Base-by-base conservation (phyloP, 2,329 filamentous ascomycete genomes). In the Aureobasidium pullulans region DNA sequence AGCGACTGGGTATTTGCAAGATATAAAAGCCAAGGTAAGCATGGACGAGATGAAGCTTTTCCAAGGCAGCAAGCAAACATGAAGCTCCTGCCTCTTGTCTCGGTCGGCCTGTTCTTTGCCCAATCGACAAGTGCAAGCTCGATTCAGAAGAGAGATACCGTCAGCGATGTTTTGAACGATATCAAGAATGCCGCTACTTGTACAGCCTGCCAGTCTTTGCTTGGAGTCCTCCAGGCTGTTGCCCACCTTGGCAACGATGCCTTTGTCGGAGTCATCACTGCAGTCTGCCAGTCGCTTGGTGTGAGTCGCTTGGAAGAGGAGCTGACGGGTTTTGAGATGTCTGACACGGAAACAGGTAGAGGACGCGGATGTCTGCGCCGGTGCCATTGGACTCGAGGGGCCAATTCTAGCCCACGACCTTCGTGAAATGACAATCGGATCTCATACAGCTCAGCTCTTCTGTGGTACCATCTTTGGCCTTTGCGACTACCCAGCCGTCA, bases 301-400 rank as follows among this genome's bases (percentile, higher is more conserved):
- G 72, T 74, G 65, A 44, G 70, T 61, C 13, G 23, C 2, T 23
- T 43, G 29, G 43, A 19, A 1, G 6, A 19, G 8, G 6, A 16
- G 15, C 15, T 32, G 34, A 6, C 5, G 40, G 11, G 11, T 31
- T 6, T 16, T 37, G 5, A 56, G 48, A 40, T 6, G 11, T 54
- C 16, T 58, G 19, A 42, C 29, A 28, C 10, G 5, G 16, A 31
- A 58, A 6, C 40, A 54, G 76, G 69, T 74, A 39, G 75, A 81
- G 65, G 81, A 84, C 57, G 66, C 71, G 32, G 82, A 84, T 66
- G 81, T 84, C 29, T 84, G 82, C 60, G 71, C 75, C 2, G 82
- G 82, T 5, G 71, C 78, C 8, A 74, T 84, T 31, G 72, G 70
- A 4, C 73, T 75, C 1, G 80, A 84, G 66, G 81, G 79, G 0